phyloP scores from a whole-genome alignment of 2,329 filamentous ascomycete species.

The Cladosporium velox region DNA sequence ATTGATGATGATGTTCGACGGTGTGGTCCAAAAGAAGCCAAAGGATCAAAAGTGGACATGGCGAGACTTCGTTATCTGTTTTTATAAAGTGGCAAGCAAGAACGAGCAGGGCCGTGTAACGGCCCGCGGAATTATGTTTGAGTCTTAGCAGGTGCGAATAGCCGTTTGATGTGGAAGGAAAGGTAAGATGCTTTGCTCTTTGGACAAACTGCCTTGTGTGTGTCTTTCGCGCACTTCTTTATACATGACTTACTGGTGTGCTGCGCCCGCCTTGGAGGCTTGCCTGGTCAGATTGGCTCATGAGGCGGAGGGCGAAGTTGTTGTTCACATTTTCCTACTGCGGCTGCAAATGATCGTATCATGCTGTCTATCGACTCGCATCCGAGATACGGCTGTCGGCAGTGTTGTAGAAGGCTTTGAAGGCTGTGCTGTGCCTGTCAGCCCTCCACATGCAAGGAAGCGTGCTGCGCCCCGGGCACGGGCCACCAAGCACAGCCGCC shows the following conservation, averaged over 20 bases:
- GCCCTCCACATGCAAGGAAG: background rate
- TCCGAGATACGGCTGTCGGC: background rate
- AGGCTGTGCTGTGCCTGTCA: background rate
- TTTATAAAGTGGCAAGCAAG: background rate
- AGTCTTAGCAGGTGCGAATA: background rate
- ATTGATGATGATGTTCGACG: constrained; percentile 2
- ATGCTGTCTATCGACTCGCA: background rate
- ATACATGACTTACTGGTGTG: background rate
- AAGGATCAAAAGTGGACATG: background rate
- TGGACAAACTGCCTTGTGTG: background rate
- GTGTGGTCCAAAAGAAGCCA: background rate
- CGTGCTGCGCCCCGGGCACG: too few relatives aligned
- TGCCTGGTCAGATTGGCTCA: background rate
- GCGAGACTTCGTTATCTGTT: background rate
- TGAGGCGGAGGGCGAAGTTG: background rate
- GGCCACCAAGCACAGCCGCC: too few relatives aligned
- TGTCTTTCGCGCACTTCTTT: background rate
- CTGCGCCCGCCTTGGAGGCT: background rate
- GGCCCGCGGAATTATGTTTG: background rate
- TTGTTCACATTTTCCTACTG: background rate
- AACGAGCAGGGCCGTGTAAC: background rate
- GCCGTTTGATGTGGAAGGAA: background rate
- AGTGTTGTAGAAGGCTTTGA: background rate
- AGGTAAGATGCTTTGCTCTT: background rate
- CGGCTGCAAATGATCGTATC: background rate